phyloP scores from a whole-genome alignment of 1,139 yeast genomes.

The Suhomyces panamericanus region DNA sequence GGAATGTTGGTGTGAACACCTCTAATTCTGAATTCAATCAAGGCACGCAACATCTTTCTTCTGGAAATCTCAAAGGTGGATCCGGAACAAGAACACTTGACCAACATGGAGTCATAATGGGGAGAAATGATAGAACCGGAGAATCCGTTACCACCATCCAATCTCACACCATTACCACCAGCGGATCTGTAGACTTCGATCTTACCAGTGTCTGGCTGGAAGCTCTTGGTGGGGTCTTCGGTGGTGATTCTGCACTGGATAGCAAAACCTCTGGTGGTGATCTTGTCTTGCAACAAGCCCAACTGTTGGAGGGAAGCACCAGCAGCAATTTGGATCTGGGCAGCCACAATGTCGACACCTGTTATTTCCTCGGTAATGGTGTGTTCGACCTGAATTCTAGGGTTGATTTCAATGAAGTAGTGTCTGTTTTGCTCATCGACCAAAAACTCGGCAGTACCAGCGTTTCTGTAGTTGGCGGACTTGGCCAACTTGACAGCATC shows the following conservation, averaged over 20 bases:
- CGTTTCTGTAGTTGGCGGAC: slow-evolving; percentile 88
- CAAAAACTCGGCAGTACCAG: slow-evolving; percentile 98
- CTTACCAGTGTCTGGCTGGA: slow-evolving; percentile 99
- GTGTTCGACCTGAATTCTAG: slow-evolving; percentile 98
- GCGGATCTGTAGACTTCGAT: slow-evolving; percentile 97
- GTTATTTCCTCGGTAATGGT: slow-evolving; percentile 98
- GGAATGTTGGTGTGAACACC: slow-evolving; percentile 99
- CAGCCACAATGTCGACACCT: slow-evolving; percentile 96
- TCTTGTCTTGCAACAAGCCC: slow-evolving; percentile 90
- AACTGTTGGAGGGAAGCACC: slow-evolving; percentile 93
- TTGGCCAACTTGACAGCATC: slow-evolving; percentile 94
- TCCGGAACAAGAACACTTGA: slow-evolving; percentile 95
- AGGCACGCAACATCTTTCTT: slow-evolving; percentile 94
- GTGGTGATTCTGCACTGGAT: slow-evolving; percentile 99
- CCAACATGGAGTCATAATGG: slow-evolving; percentile 97
- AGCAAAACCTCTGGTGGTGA: slow-evolving; percentile 96
- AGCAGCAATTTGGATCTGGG: slow-evolving; percentile 98
- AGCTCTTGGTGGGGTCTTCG: slow-evolving; percentile 94
- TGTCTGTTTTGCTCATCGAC: slow-evolving; percentile 95
- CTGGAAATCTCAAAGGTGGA: slow-evolving; percentile 96
- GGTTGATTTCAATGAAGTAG: slow-evolving; percentile 97
- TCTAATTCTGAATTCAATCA: slow-evolving; percentile 95
- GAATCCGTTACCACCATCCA: slow-evolving; percentile 98
- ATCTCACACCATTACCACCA: slow-evolving; percentile 98
- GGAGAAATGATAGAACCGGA: slow-evolving; percentile 99